A percentile compares a stretch with the other conserved stretches of the same genome.
phyloP scores from a whole-genome alignment of 257 asterid genomes.

The Solanum okadae region DNA sequence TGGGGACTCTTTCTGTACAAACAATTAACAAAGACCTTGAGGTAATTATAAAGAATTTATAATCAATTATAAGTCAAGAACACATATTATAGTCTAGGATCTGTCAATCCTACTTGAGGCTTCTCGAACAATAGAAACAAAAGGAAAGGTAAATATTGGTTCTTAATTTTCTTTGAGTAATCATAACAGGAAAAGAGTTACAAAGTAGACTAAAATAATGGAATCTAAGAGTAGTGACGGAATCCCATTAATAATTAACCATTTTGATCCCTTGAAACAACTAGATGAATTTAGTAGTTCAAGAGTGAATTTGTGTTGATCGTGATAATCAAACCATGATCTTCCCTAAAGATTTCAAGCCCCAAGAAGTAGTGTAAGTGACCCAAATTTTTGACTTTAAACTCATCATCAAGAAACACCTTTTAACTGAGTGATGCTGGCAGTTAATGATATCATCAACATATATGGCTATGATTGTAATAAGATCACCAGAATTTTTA shows the following conservation, averaged over 20 bases:
- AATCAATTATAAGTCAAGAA: neutral
- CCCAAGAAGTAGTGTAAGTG: neutral
- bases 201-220: too few relatives aligned
- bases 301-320: neutral
- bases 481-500: too few relatives aligned
- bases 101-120: neutral
- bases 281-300: neutral
- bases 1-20: conserved; percentile 35
- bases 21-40: conserved; percentile 28
- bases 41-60: conserved; percentile 13
- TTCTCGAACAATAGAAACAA: neutral
- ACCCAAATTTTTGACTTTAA: neutral
- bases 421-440: too few relatives aligned
- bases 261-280: neutral
- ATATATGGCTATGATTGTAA: too few relatives aligned
- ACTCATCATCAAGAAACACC: too few relatives aligned
- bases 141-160: neutral
- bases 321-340: neutral
- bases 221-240: neutral
- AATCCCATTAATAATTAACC: too few relatives aligned
- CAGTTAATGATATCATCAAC: too few relatives aligned
- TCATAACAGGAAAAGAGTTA: neutral
- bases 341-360: too few relatives aligned
- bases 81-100: neutral
- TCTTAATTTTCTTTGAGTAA: neutral